Evolutionary conservation across 2,329 filamentous ascomycete species (phyloP).

Genomic region (Arachnomyces sp.): DNA sequence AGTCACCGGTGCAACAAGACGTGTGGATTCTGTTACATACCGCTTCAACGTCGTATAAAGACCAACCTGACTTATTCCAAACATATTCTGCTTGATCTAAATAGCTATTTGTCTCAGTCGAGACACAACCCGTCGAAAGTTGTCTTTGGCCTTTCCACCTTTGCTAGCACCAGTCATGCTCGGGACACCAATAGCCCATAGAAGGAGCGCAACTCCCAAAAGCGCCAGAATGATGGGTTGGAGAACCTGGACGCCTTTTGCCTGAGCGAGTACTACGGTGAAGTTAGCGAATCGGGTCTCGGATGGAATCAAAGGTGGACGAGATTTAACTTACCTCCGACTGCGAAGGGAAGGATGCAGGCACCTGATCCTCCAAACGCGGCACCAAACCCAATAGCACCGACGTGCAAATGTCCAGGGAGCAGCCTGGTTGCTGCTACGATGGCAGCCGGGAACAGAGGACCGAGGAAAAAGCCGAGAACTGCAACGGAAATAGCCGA

Average conservation of each 20-base stretch:
- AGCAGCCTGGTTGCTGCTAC: constrained; percentile 64
- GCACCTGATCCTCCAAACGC: constrained; percentile 67
- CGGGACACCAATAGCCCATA: too few relatives aligned
- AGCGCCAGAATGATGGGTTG: constrained; percentile 51
- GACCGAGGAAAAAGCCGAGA: constrained; percentile 69
- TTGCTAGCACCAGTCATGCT: too few relatives aligned
- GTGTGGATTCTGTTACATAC: too few relatives aligned
- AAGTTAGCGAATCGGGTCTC: neutral
- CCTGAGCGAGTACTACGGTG: constrained; percentile 30
- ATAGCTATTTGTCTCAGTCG: too few relatives aligned
- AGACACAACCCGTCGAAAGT: too few relatives aligned
- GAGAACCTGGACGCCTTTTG: constrained; percentile 48
- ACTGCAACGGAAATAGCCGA: constrained; percentile 63
- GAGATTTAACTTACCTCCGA: constrained; percentile 22
- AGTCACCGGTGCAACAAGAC: too few relatives aligned
- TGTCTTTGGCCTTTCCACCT: too few relatives aligned
- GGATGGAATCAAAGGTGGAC: neutral
- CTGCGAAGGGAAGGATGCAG: constrained; percentile 30
- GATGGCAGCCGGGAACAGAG: constrained; percentile 66
- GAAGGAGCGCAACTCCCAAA: too few relatives aligned
- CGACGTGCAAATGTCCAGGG: constrained; percentile 63
- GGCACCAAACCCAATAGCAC: constrained; percentile 66
- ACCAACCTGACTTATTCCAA: too few relatives aligned
- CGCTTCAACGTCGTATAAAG: too few relatives aligned
- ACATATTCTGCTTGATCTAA: too few relatives aligned